Conservation (phyloP, 352 stramenopile species). For the Phytopythium ostracodes region DNA sequence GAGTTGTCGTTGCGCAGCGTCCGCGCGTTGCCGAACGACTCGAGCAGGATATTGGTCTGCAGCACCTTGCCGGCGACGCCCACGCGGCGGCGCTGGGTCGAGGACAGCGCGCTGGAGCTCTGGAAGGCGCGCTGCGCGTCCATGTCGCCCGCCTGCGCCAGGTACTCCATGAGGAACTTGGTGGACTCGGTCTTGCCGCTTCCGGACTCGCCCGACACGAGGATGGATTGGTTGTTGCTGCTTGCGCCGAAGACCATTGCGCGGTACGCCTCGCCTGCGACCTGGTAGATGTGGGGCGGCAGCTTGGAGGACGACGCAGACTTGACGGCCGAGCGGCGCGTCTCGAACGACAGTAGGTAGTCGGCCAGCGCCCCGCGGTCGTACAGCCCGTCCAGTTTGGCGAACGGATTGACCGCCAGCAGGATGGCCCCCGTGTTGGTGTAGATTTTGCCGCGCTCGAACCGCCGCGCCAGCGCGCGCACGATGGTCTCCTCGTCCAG, state of each 20-base stretch:
- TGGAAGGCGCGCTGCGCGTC: conserved; percentile 48
- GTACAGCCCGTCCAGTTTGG: conserved; percentile 67
- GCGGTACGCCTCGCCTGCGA: conserved; percentile 77
- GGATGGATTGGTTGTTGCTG: conserved; percentile 71
- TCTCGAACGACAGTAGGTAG: conserved; percentile 67
- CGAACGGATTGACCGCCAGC: conserved; percentile 82
- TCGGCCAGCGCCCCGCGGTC: conserved; percentile 41
- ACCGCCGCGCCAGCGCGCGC: conserved; percentile 63
- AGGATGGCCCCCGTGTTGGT: conserved; percentile 82
- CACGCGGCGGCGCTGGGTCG: conserved; percentile 12
- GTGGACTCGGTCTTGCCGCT: conserved; percentile 89
- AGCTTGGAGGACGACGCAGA: conserved; percentile 27
- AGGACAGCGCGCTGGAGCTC: conserved; percentile 34
- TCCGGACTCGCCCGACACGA: conserved; percentile 84
- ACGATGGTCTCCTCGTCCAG: conserved; percentile 70
- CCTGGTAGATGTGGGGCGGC: conserved; percentile 82
- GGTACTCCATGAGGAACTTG: conserved; percentile 88
- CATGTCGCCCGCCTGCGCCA: conserved; percentile 74
- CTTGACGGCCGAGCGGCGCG: conserved; percentile 23
- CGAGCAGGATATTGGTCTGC: conserved; percentile 87
- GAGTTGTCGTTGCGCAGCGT: conserved; percentile 89
- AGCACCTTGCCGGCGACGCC: conserved; percentile 87
- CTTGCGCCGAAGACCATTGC: conserved; percentile 70
- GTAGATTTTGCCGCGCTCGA: conserved; percentile 76
- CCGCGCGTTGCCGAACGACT: conserved; percentile 88